Conservation (phyloP, 73 alveolate genomes). For the Stentor roeselii region DNA sequence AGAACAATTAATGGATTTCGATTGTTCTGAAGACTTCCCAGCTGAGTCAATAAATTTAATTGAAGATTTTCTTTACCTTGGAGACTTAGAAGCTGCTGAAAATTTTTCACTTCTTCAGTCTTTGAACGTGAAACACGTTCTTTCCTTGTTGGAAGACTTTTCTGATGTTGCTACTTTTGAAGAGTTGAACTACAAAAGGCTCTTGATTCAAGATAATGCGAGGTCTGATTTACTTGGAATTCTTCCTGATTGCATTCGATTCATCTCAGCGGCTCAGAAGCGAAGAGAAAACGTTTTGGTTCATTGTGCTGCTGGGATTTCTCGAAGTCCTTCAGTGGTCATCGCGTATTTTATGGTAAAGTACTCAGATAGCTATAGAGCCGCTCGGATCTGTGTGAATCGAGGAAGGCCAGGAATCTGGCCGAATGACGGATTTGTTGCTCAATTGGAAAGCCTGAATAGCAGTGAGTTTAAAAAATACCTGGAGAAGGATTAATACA, state of each 20-base stretch:
- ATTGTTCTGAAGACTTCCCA: no score
- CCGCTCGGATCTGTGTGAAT: neutral
- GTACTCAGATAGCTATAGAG: neutral
- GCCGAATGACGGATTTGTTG: neutral
- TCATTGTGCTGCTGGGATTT: conserved; percentile 57
- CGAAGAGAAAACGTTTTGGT: conserved; percentile 33
- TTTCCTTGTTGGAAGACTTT: neutral
- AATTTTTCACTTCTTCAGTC: no score
- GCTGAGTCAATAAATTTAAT: no score
- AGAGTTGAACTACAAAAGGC: neutral
- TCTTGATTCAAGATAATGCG: neutral
- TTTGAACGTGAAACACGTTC: neutral
- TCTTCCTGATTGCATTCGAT: neutral
- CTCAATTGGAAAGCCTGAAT: neutral
- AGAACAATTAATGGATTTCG: no score
- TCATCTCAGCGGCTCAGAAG: neutral
- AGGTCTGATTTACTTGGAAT: neutral
- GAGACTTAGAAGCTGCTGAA: neutral
- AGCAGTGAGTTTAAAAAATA: neutral
- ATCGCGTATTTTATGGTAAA: conserved; percentile 47
- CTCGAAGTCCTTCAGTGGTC: conserved; percentile 53
- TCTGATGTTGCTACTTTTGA: neutral
- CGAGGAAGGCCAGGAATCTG: neutral
- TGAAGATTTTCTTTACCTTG: neutral
- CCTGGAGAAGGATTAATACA: neutral